These are phyloP conservation scores for Xylaria sp. DNA, from an alignment of 2,329 filamentous ascomycete genomes.

Conservation along the genomic window DNA sequence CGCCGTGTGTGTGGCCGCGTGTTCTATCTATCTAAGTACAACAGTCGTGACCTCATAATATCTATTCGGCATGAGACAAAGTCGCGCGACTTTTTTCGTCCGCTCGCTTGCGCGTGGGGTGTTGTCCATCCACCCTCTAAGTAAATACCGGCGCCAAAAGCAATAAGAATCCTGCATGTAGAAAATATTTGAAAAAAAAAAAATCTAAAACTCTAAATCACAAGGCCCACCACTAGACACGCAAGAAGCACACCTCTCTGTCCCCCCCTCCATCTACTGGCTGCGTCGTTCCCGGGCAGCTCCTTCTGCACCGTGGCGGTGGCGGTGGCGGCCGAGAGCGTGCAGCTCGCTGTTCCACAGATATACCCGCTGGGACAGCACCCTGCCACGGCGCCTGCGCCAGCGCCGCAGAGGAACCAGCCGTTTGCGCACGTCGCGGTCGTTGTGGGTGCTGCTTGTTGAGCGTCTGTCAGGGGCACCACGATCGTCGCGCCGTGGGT, in stretches of 20 bases:
- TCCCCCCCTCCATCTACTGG: neutral
- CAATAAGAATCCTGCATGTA: neutral
- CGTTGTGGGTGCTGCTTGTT: constrained; percentile 46
- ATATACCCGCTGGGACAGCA: constrained; percentile 84
- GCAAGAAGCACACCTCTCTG: constrained; percentile 13
- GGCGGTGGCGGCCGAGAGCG: constrained; percentile 60
- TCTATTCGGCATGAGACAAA: neutral
- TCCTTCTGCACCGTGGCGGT: constrained; percentile 68
- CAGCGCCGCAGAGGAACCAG: constrained; percentile 76
- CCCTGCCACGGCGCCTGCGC: constrained; percentile 72
- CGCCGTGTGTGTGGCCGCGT: neutral
- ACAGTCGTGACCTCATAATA: neutral
- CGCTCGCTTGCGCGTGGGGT: neutral
- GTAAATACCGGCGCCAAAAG: neutral
- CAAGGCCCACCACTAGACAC: constrained; percentile 17
- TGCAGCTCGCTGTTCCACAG: constrained; percentile 79
- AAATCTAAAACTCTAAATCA: neutral
- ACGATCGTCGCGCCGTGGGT: constrained; percentile 76
- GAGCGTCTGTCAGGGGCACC: constrained; percentile 63
- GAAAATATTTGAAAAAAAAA: too few species aligned
- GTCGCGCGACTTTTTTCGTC: neutral
- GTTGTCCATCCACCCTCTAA: neutral
- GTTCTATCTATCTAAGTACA: neutral
- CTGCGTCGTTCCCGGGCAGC: constrained; percentile 45
- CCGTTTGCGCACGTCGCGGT: constrained; percentile 73